Conservation (phyloP, 371 early-diverging fungal species). For the Mucor sp. region DNA sequence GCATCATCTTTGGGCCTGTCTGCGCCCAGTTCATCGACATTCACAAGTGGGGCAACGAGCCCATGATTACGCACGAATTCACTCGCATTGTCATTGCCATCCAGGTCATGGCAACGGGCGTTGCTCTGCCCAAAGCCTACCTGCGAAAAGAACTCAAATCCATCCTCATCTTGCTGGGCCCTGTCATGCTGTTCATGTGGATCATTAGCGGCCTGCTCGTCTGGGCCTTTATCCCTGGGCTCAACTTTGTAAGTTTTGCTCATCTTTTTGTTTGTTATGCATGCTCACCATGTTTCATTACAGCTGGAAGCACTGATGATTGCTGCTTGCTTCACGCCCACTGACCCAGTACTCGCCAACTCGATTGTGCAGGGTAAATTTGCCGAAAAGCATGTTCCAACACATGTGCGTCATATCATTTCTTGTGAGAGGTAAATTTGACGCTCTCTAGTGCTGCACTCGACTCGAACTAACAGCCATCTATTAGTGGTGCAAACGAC, state of each 20-base stretch:
- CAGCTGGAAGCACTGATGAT: conserved; percentile 47
- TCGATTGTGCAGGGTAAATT: conserved; percentile 93
- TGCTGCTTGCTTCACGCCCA: conserved; percentile 53
- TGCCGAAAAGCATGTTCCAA: conserved; percentile 88
- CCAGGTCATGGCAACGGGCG: conserved; percentile 84
- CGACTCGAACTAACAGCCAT: background rate
- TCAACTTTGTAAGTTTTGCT: conserved; percentile 38
- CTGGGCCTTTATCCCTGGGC: conserved; percentile 37
- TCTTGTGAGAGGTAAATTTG: conserved; percentile 69
- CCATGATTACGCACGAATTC: conserved; percentile 63
- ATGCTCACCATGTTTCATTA: background rate
- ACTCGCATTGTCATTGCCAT: conserved; percentile 79
- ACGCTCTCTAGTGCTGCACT: background rate
- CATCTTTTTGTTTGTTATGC: background rate
- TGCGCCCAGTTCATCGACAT: conserved; percentile 48
- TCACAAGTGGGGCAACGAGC: conserved; percentile 41
- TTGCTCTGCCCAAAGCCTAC: conserved; percentile 60
- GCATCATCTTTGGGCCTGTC: conserved; percentile 83
- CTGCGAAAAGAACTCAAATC: conserved; percentile 59
- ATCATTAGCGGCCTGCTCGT: conserved; percentile 37
- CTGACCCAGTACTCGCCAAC: conserved; percentile 79
- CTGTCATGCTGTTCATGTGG: conserved; percentile 79
- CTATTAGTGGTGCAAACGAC: conserved; percentile 74
- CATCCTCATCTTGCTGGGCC: conserved; percentile 71
- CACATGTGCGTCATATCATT: conserved; percentile 79